Evolutionary conservation across 2,329 filamentous ascomycete genomes (phyloP).

Genomic region (Hymenoscyphus scutula): DNA sequence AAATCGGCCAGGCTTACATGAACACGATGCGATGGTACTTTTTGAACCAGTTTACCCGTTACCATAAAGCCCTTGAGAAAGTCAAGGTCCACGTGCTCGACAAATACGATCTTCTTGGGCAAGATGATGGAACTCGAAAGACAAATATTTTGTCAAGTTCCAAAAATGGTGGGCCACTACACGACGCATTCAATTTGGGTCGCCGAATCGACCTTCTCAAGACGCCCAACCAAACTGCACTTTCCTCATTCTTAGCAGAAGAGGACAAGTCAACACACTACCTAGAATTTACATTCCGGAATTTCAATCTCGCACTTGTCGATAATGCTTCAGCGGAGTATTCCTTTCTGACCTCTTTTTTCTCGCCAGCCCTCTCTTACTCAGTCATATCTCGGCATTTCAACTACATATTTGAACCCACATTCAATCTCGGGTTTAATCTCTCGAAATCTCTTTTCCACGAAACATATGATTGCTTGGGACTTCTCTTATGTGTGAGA

Average conservation of each 20-base stretch:
- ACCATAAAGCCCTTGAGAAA: conserved; percentile 78
- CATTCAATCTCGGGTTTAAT: conserved; percentile 76
- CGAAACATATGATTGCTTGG: conserved; percentile 78
- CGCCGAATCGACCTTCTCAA: conserved; percentile 80
- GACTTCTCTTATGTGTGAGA: conserved; percentile 85
- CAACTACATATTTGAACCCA: conserved; percentile 82
- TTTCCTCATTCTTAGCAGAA: conserved; percentile 87
- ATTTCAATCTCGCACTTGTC: conserved; percentile 89
- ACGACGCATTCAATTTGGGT: conserved; percentile 88
- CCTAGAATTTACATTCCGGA: conserved; percentile 84
- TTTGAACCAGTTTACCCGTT: conserved; percentile 83
- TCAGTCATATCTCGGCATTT: conserved; percentile 80
- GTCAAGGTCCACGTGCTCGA: conserved; percentile 81
- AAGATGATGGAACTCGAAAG: conserved; percentile 70
- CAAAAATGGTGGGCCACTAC: conserved; percentile 55
- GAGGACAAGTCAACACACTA: conserved; percentile 85
- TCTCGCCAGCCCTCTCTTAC: conserved; percentile 73
- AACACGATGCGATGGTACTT: conserved; percentile 99
- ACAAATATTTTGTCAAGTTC: conserved; percentile 54
- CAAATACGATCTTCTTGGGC: conserved; percentile 77
- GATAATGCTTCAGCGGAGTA: conserved; percentile 96
- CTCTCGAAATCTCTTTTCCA: conserved; percentile 75
- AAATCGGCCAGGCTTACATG: conserved; percentile 90
- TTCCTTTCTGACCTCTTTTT: conserved; percentile 87
- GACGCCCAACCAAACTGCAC: conserved; percentile 67